Evolutionary conservation across 2,329 filamentous ascomycete genomes (phyloP).

Genomic region (Botrytis squamosa): DNA sequence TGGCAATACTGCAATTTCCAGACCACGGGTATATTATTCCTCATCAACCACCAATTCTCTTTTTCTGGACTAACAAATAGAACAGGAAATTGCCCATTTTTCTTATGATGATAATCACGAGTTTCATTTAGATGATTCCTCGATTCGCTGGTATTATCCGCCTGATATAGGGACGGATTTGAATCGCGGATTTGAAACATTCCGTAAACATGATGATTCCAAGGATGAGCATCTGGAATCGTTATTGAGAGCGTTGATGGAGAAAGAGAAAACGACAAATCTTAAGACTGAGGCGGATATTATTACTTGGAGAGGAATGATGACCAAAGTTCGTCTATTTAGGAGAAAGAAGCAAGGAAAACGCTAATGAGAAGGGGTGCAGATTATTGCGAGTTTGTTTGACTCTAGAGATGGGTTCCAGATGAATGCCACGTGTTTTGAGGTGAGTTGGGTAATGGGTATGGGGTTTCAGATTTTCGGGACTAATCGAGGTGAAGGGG

Average conservation of each 20-base stretch:
- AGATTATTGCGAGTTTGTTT: slow-evolving; percentile 86
- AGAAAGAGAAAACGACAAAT: slow-evolving; percentile 64
- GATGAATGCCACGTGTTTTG: slow-evolving; percentile 91
- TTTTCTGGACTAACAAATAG: neutral
- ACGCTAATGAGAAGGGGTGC: neutral
- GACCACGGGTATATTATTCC: neutral
- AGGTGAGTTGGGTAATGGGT: slow-evolving; percentile 54
- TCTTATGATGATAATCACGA: slow-evolving; percentile 85
- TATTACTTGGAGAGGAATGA: slow-evolving; percentile 95
- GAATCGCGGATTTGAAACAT: slow-evolving; percentile 76
- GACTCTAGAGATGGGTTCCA: slow-evolving; percentile 86
- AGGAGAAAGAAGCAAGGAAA: neutral
- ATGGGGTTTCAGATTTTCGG: neutral
- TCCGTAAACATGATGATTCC: slow-evolving; percentile 78
- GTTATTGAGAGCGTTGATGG: slow-evolving; percentile 71
- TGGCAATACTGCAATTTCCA: neutral
- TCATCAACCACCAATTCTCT: slow-evolving; percentile 17
- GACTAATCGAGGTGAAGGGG: slow-evolving; percentile 44
- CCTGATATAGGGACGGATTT: slow-evolving; percentile 70
- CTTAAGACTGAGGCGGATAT: slow-evolving; percentile 66
- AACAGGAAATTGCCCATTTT: slow-evolving; percentile 84
- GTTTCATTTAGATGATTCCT: slow-evolving; percentile 74
- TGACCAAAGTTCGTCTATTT: slow-evolving; percentile 73
- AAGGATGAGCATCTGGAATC: slow-evolving; percentile 86
- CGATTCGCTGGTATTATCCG: slow-evolving; percentile 85